Evolutionary conservation across 768 basidiomycete species (phyloP), one percentile per base, ranked within the genome.

Genomic region (Leccinum subgranulosum): DNA sequence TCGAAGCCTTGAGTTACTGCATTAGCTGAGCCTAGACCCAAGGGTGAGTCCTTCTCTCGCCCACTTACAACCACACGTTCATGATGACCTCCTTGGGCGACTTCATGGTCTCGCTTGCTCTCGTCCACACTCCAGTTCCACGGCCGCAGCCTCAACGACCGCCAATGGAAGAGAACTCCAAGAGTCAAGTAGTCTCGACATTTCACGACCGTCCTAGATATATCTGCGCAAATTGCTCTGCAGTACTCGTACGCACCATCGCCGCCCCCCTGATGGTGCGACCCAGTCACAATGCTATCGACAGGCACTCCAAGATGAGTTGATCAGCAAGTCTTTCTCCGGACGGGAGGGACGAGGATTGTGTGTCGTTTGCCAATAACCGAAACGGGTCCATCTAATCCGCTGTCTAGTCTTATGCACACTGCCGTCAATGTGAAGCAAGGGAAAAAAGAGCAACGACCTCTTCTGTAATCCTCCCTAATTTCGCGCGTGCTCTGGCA

Each of bases 261-360:
- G 17, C 41, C 53, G 17, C 7, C 47, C 45, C 48, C 49, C 48
- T 17, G 28, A 53, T 17, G 27, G 25, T 21, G 43, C 52, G 34
- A 47, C 45, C 23, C 34, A 19, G 29, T 54, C 39, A 49, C 28
- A 31, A 10, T 31, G 10, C 14, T 43, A 23, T 52, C 49, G 33
- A 60, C 57, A 92, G 90, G 82, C 86, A 21, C 77, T 93, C 15
- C 90, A 92, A 69, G 91, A 93, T 61, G 90, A 92, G 63, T 72
- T 92, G 21, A 90, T 93, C 59, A 90, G 88, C 76, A 93, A 92
- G 67, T 76, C 88, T 0, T 93, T 93, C 74, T 87, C 89, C 27
- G 90, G 90, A 6, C 76, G 91, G 65, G 91, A 93, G 49, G 90
- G 90, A 3, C 78, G 88, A 57, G 90, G 90, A 66, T 92, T 84